Conservation (phyloP, 2,329 filamentous ascomycete genomes). For the Teratosphaeriaceae sp. region DNA sequence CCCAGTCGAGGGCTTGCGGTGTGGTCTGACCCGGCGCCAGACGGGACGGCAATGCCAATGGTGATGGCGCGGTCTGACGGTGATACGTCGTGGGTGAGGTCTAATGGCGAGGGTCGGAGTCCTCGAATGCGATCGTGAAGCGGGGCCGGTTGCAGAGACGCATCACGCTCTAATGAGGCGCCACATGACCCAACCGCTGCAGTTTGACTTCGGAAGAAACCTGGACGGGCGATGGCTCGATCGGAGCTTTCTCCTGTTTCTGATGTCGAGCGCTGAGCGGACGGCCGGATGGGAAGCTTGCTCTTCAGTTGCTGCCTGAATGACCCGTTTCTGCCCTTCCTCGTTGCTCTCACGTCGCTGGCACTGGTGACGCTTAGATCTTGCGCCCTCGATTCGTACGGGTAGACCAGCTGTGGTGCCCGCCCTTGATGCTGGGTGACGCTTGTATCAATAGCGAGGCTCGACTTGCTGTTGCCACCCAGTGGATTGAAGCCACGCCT, state of each 20-base stretch:
- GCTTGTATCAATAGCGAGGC: constrained; percentile 54
- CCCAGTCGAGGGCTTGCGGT: constrained; percentile 20
- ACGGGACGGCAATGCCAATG: constrained; percentile 62
- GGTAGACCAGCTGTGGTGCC: constrained; percentile 41
- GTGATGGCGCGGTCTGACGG: constrained; percentile 65
- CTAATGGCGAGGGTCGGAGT: constrained; percentile 21
- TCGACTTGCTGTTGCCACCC: constrained; percentile 7
- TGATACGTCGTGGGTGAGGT: constrained; percentile 47
- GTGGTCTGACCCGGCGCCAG: constrained; percentile 43
- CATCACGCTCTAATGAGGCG: not conserved
- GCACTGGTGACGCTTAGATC: constrained; percentile 21
- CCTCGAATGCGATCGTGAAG: constrained; percentile 20
- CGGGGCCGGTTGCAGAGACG: constrained; percentile 1
- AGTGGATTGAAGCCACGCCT: constrained; percentile 5
- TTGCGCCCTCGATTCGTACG: constrained; percentile 26
- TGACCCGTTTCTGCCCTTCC: constrained; percentile 20
- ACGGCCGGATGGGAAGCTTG: constrained; percentile 7
- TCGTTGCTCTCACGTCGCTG: constrained; percentile 15
- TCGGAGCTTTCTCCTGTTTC: not conserved
- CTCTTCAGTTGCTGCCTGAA: constrained; percentile 22
- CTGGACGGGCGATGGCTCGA: not conserved
- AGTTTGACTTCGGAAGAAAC: not conserved
- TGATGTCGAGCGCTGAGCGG: constrained; percentile 3
- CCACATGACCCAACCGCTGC: not conserved
- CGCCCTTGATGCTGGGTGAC: constrained; percentile 46